A percentile compares a stretch with the other conserved stretches of the same genome.
Evolutionary conservation across 805 yeast genomes (phyloP).

Genomic region (Lipomyces chichibuensis): DNA sequence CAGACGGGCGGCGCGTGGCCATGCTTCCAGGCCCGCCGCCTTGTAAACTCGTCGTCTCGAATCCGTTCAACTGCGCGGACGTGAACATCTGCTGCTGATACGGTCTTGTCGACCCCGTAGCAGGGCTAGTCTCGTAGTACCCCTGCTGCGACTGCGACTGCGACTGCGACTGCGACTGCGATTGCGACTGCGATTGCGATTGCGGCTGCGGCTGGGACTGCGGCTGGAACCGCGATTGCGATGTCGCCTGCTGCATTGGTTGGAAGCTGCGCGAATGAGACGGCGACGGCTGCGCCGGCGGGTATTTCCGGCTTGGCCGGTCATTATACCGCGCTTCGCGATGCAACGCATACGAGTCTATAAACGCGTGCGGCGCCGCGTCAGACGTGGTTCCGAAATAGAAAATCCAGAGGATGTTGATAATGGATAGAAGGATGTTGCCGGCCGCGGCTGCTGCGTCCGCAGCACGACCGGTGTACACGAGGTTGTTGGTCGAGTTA

Average conservation of each 20-base stretch:
- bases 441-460: conserved; percentile 92
- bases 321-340: neutral
- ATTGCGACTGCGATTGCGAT: neutral
- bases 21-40: neutral
- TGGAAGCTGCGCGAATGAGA: neutral
- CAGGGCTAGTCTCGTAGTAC: neutral
- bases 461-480: conserved; percentile 67
- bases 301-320: conserved; percentile 1
- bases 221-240: neutral
- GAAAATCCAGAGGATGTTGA: conserved; percentile 78
- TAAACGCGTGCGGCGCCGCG: conserved; percentile 80
- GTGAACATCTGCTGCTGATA: conserved; percentile 40
- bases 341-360: conserved; percentile 65
- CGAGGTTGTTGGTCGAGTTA: conserved; percentile 77
- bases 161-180: neutral
- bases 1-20: conserved; percentile 7
- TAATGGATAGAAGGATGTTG: conserved; percentile 75
- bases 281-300: neutral
- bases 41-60: conserved; percentile 45
- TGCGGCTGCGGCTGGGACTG: neutral
- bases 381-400: conserved; percentile 90
- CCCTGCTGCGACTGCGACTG: conserved; percentile 7
- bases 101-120: conserved; percentile 4
- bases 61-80: conserved; percentile 47
- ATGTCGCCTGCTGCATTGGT: neutral